Conservation (phyloP, 306 rosid genomes). For the Cucumis hystrix region DNA sequence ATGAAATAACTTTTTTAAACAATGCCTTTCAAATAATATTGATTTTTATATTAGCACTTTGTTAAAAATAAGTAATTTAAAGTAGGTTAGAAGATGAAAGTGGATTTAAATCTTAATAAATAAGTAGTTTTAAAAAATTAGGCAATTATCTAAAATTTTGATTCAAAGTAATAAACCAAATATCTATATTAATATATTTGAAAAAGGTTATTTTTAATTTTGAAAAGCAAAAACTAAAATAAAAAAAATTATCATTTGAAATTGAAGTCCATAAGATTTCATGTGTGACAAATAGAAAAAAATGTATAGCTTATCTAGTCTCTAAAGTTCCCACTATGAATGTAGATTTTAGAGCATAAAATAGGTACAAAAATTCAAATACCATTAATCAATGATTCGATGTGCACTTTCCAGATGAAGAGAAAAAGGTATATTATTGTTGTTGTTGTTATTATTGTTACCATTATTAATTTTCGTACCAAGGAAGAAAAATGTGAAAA, state of each 20-base stretch:
- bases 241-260: not conserved
- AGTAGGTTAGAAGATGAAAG: too few species aligned
- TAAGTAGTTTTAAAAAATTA: too few species aligned
- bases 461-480: constrained; percentile 1
- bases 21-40: too few species aligned
- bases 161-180: too few species aligned
- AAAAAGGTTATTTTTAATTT: too few species aligned
- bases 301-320: not conserved
- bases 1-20: too few species aligned
- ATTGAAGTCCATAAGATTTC: not conserved
- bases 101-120: too few species aligned
- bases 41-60: too few species aligned
- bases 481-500: not conserved
- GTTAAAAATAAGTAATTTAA: too few species aligned
- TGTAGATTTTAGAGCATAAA: not conserved
- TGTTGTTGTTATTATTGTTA: not conserved
- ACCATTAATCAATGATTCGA: not conserved
- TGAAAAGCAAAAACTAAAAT: not conserved
- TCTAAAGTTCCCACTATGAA: not conserved
- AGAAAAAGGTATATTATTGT: too few species aligned
- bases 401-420: not conserved
- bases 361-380: not conserved
- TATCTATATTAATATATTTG: too few species aligned
- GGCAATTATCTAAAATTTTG: too few species aligned
- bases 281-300: not conserved